phyloP scores from a whole-genome alignment of 106 monocot species.

The Narthecium ossifragum region DNA sequence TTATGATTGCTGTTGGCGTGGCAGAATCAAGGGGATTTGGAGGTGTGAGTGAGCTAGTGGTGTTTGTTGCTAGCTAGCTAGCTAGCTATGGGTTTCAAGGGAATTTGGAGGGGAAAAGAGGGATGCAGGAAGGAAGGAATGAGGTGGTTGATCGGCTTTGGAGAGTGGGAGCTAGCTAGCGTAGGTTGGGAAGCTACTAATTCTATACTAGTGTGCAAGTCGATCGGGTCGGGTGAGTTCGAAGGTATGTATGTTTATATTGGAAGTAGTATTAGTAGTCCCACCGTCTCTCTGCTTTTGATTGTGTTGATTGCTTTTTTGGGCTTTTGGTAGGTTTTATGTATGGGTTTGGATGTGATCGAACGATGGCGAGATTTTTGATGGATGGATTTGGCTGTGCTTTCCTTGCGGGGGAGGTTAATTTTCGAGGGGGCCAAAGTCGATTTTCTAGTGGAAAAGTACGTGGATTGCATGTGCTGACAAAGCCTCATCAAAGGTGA shows the following conservation, averaged over 20 bases:
- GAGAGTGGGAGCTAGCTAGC: background rate
- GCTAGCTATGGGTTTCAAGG: too few relatives aligned
- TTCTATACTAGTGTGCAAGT: background rate
- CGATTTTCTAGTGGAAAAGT: constrained; percentile 46
- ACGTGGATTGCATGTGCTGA: constrained; percentile 51
- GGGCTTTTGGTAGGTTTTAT: constrained; percentile 4
- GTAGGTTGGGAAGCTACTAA: background rate
- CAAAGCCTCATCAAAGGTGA: constrained; percentile 30
- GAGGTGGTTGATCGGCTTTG: background rate
- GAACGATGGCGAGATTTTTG: background rate
- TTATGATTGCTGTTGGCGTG: constrained; percentile 16
- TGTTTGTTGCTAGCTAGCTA: too few relatives aligned
- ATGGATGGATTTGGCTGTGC: constrained; percentile 23
- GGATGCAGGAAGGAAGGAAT: background rate
- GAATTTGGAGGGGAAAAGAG: constrained; percentile 12
- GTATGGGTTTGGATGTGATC: too few relatives aligned
- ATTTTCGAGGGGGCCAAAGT: constrained; percentile 42
- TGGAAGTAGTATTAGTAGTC: background rate
- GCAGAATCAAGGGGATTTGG: constrained; percentile 8
- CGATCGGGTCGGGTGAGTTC: background rate
- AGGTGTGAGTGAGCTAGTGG: background rate
- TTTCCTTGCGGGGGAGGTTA: constrained; percentile 65
- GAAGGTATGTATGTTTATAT: background rate
- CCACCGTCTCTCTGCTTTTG: background rate
- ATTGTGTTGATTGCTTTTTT: background rate